Evolutionary conservation across 192 early-diverging fungal species (phyloP), one percentile per base, ranked within the genome.

Genomic region (Rhizoclosmatium sp.): DNA sequence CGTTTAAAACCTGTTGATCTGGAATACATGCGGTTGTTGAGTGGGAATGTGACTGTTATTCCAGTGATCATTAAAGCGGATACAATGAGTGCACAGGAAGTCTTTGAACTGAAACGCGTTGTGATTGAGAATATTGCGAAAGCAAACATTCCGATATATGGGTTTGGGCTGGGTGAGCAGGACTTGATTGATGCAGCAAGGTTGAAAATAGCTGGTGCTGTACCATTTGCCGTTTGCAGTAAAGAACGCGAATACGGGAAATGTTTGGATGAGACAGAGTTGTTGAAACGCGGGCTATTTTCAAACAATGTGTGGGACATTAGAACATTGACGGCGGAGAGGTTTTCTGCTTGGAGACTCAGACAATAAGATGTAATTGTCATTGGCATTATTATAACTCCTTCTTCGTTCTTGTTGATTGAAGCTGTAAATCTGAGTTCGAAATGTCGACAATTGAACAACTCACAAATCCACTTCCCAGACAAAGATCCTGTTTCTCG

Each of bases 61-160:
- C 93, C 93, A 5, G 84, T 94, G 31, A 91, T 94, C 54, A 67
- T 89, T 45, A 93, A 94, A 69, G 76, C 84, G 49, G 93, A 93
- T 80, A 85, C 88, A 7, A 75, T 90, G 49, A 72, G 80, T 2
- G 73, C 76, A 21, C 67, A 84, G 44, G 85, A 92, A 56, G 80
- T 92, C 44, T 88, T 85, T 62, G 69, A 82, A 14, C 81, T 92
- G 44, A 92, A 90, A 66, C 70, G 81, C 14, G 76, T 81, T 48
- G 64, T 93, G 0, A 66, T 93, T 65, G 83, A 87, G 59, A 83
- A 84, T 19, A 65, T 93, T 4, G 64, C 74, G 19, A 79, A 85
- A 49, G 80, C 89, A 46, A 83, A 87, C 4, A 91, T 93, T n/a
- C 78, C 82, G 7, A 81, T 93, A 23, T 91, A 88, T 74, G 83